Evolutionary conservation across 495 filamentous ascomycete genomes (phyloP).

Genomic region (Podospora comata): DNA sequence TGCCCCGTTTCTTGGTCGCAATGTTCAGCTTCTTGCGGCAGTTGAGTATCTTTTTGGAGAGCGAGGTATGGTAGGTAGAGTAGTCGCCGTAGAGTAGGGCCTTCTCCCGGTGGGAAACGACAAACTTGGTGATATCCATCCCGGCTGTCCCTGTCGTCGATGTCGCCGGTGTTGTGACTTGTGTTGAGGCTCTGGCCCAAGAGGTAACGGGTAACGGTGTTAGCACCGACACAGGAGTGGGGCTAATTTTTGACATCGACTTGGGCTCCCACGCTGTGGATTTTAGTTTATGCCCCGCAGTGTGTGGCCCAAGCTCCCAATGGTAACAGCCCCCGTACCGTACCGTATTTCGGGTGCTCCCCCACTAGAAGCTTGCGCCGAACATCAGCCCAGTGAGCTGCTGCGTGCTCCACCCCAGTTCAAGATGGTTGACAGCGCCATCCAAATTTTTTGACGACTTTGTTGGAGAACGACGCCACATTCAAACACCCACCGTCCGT

Average conservation of each 20-base stretch:
- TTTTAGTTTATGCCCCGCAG: not conserved
- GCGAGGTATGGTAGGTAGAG: constrained; percentile 74
- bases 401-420: not conserved
- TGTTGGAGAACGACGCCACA: not conserved
- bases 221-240: not conserved
- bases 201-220: not conserved
- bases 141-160: not conserved
- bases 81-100: constrained; percentile 86
- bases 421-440: not conserved
- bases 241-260: not conserved
- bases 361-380: not conserved
- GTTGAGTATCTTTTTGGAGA: constrained; percentile 77
- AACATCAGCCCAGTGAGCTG: not conserved
- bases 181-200: not conserved
- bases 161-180: not conserved
- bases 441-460: not conserved
- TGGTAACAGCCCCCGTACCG: not conserved
- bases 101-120: constrained; percentile 72
- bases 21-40: constrained; percentile 80
- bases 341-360: not conserved
- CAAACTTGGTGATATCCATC: constrained; percentile 90
- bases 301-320: not conserved
- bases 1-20: constrained; percentile 75
- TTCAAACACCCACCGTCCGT: not conserved
- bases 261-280: not conserved